Percentiles rank a stretch among this genome's conserved stretches.
phyloP scores from a whole-genome alignment of 2,329 filamentous ascomycete genomes.

The Zasmidium citrigriseum region DNA sequence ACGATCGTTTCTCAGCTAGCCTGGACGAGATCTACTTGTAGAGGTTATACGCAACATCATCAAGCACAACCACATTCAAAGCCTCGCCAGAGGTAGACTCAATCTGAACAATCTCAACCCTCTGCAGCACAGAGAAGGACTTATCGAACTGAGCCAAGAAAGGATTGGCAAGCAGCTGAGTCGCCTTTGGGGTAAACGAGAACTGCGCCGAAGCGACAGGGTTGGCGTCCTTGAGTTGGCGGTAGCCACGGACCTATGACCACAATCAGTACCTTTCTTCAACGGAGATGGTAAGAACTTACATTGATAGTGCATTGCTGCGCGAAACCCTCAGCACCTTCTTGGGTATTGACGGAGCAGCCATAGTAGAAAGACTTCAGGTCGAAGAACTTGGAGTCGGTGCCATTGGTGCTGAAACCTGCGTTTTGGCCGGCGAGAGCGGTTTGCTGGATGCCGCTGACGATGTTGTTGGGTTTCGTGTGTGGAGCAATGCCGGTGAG shows the following conservation, averaged over 20 bases:
- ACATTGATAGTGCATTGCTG: constrained; percentile 1
- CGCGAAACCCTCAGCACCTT: neutral
- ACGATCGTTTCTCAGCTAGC: neutral
- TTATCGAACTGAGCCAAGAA: neutral
- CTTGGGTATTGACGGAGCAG: constrained; percentile 1
- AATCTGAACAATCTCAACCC: constrained; percentile 7
- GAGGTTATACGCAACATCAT: constrained; percentile 6
- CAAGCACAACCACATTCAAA: constrained; percentile 4
- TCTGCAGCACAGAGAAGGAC: constrained; percentile 1
- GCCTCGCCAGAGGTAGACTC: constrained; percentile 4
- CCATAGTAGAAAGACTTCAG: neutral
- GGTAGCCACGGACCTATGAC: constrained; percentile 4
- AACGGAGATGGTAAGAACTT: neutral
- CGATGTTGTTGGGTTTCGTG: constrained; percentile 1
- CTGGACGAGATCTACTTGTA: neutral
- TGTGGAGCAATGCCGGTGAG: neutral
- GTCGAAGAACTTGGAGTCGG: neutral
- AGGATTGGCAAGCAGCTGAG: neutral
- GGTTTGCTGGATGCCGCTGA: neutral
- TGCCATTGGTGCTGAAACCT: neutral
- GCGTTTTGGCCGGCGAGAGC: neutral
- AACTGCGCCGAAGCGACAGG: constrained; percentile 1
- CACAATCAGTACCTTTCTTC: neutral
- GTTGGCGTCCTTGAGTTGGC: neutral
- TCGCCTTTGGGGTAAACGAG: constrained; percentile 3